Base-by-base conservation (phyloP, 2,329 filamentous ascomycete species). In the Sarocladiaceae sp. region DNA sequence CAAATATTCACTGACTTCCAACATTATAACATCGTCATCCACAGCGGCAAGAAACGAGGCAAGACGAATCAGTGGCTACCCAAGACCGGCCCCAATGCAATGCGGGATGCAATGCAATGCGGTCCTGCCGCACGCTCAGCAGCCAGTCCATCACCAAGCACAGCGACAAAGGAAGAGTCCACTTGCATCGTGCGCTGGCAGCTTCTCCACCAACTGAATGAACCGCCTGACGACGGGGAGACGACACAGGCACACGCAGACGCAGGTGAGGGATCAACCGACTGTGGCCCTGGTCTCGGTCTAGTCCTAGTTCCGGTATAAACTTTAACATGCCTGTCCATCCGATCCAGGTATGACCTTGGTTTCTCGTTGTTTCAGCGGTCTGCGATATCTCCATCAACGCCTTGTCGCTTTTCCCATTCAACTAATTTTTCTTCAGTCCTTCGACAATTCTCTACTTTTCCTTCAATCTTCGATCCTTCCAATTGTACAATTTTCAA, bases 101-200 rank as follows among this genome's bases (percentile, higher is more conserved):
- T 26, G 23, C 23, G 37, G 17, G 23, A 20, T 33, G 44, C n/a
- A 28, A 22, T 44, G 40, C 40, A 44, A 44, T 44, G 40, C 40
- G 28, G 28, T 44, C n/a, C n/a, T n/a, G n/a, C n/a, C n/a, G n/a
- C n/a, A n/a, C n/a, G n/a, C n/a, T n/a, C n/a, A n/a, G 44, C 44
- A 18, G 25, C 44, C 26, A 15, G 11, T 28, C 25, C 5, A 4
- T 5, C 11, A 23, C 18, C 26, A 8, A 6, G 5, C 5, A 15
- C 25, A 48, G 17, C 29, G 10, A 8, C 10, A 4, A 33, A 11
- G n/a, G 4, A 20, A 48, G 22, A 4, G 23, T 48, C 44, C 44
- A 48, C 44, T 48, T 48, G 40, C 11, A 15, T 22, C 17, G 40
- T 44, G 40, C 37, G 37, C 23, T 44, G 40, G 40, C 40, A 44